These are phyloP conservation scores for Aspergillus ochraceoroseus DNA, from an alignment of 2,329 filamentous ascomycete species.

Conservation along the genomic window DNA sequence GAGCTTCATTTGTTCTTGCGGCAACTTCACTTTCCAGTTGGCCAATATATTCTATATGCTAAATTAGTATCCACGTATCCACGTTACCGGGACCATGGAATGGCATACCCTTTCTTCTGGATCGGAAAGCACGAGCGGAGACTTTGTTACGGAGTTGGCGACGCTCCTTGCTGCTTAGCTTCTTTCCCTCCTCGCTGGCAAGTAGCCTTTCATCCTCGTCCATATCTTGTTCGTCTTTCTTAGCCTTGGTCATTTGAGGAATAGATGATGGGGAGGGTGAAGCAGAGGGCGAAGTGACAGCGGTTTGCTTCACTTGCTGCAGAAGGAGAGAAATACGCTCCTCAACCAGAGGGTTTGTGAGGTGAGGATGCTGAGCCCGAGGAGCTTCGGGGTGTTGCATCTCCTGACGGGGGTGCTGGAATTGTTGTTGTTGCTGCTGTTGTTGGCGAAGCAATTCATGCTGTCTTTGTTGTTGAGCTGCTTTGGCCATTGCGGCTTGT, in stretches of 20 bases:
- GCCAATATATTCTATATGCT: conserved; percentile 78
- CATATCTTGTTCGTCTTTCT: conserved; percentile 98
- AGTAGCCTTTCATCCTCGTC: conserved; percentile 92
- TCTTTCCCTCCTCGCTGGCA: conserved; percentile 97
- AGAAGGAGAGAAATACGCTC: conserved; percentile 91
- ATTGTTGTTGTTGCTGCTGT: conserved; percentile 46
- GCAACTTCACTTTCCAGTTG: conserved; percentile 90
- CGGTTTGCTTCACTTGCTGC: conserved; percentile 80
- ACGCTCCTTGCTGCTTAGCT: conserved; percentile 95
- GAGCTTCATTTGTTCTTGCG: conserved; percentile 74
- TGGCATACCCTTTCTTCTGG: conserved; percentile 82
- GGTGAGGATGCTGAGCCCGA: conserved; percentile 33
- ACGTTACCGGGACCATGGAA: background rate
- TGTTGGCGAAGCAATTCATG: conserved; percentile 57
- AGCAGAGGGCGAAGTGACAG: conserved; percentile 53
- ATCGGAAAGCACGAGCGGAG: conserved; percentile 93
- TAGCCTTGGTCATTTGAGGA: conserved; percentile 66
- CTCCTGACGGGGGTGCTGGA: conserved; percentile 38
- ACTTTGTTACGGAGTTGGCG: conserved; percentile 98
- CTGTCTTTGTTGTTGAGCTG: conserved; percentile 62
- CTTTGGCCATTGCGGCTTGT: conserved; percentile 71
- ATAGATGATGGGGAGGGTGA: conserved; percentile 39
- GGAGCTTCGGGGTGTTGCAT: conserved; percentile 24
- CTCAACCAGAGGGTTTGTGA: conserved; percentile 68
- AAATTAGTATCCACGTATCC: conserved; percentile 47